Percentiles rank a stretch among this genome's conserved stretches.
Conservation (phyloP, 805 yeast genomes). For the Ogataea chonburiensis region DNA sequence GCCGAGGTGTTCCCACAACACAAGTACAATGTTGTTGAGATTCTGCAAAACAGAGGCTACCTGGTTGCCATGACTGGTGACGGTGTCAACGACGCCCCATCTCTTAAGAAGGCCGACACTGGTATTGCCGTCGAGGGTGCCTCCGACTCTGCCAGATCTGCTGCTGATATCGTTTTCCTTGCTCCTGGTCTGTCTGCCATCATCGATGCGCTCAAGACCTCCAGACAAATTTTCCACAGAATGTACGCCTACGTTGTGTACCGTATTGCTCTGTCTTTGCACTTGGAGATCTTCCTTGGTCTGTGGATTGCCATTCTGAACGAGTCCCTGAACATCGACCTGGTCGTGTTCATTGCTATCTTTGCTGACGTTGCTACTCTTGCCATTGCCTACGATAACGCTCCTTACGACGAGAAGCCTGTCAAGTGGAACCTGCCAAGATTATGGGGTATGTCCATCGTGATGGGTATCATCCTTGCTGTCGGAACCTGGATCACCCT, state of each 20-base stretch:
- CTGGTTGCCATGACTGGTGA: constrained; percentile 99
- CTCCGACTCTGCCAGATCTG: constrained; percentile 95
- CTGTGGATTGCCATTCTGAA: constrained; percentile 95
- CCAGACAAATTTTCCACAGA: constrained; percentile 98
- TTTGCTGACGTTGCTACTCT: constrained; percentile 97
- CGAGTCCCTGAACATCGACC: constrained; percentile 80
- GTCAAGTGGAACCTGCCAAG: constrained; percentile 97
- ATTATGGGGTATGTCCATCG: constrained; percentile 94
- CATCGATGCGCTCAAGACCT: constrained; percentile 91
- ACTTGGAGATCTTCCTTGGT: constrained; percentile 92
- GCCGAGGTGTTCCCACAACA: constrained; percentile 99
- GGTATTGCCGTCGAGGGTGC: constrained; percentile 99
- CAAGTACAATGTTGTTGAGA: constrained; percentile 93
- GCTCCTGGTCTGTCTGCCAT: constrained; percentile 96
- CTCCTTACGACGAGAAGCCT: constrained; percentile 90
- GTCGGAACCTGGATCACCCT: constrained; percentile 92
- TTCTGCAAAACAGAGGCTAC: constrained; percentile 93
- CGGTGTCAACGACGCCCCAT: constrained; percentile 98
- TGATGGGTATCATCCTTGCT: constrained; percentile 84
- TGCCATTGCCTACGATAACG: constrained; percentile 96
- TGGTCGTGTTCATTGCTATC: constrained; percentile 94
- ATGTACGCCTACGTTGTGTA: constrained; percentile 97
- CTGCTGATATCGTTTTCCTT: constrained; percentile 93
- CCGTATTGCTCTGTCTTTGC: constrained; percentile 95
- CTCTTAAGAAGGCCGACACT: constrained; percentile 91